phyloP scores from a whole-genome alignment of 1,139 yeast species.

The Yamadazyma blattariae region DNA sequence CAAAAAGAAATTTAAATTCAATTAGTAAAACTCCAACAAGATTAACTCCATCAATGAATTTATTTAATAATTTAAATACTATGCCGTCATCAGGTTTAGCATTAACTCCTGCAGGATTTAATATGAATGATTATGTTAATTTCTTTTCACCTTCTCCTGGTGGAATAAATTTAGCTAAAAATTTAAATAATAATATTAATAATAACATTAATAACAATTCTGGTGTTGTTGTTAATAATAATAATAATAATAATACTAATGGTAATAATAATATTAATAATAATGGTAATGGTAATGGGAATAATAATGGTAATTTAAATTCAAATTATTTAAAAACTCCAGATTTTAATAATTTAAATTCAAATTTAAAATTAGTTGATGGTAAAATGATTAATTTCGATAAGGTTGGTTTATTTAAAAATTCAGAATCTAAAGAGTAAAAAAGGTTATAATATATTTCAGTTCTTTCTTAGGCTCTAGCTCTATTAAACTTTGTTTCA shows the following conservation, averaged over 20 bases:
- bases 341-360: constrained; percentile 33
- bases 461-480: no score
- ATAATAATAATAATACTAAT: no score
- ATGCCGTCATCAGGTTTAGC: constrained; percentile 45
- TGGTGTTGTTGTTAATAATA: no score
- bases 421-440: constrained; percentile 13
- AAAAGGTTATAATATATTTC: no score
- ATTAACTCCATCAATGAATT: constrained; percentile 41
- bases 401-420: constrained; percentile 25
- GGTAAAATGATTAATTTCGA: constrained; percentile 47
- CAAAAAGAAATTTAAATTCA: constrained; percentile 33
- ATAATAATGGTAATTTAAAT: constrained; percentile 10
- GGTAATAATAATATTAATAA: no score
- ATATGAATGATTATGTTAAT: constrained; percentile 79
- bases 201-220: no score
- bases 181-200: no score
- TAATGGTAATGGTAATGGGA: no score
- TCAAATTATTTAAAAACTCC: constrained; percentile 41
- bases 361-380: constrained; percentile 26
- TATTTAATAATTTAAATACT: constrained; percentile 22
- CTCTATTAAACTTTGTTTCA: no score
- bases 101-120: constrained; percentile 68
- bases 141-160: constrained; percentile 75
- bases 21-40: constrained; percentile 41
- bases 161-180: constrained; percentile 20